phyloP scores from a whole-genome alignment of 768 basidiomycete species.

The Lentinula detonsa region DNA sequence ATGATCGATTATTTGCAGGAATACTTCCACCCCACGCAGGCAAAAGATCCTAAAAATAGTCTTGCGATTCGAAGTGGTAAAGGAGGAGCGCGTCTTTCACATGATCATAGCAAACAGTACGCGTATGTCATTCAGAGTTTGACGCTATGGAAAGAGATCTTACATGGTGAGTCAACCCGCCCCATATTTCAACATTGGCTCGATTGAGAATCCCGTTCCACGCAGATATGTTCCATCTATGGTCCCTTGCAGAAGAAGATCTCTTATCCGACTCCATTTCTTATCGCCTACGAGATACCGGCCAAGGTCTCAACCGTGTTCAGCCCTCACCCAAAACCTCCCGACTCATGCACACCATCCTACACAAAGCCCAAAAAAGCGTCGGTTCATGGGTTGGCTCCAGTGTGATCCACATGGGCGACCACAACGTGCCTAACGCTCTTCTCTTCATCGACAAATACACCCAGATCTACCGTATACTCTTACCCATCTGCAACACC shows the following conservation, averaged over 20 bases:
- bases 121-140: slow-evolving; percentile 83
- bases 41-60: slow-evolving; percentile 56
- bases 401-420: slow-evolving; percentile 86
- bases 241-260: slow-evolving; percentile 78
- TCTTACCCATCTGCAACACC: slow-evolving; percentile 81
- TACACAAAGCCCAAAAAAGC: slow-evolving; percentile 76
- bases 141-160: slow-evolving; percentile 81
- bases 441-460: slow-evolving; percentile 92
- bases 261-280: slow-evolving; percentile 67
- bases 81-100: slow-evolving; percentile 74
- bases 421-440: slow-evolving; percentile 80
- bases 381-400: slow-evolving; percentile 84
- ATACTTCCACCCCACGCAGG: slow-evolving; percentile 70
- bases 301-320: slow-evolving; percentile 87
- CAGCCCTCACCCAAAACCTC: slow-evolving; percentile 84
- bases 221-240: slow-evolving; percentile 83
- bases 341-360: slow-evolving; percentile 85
- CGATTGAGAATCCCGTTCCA: neutral
- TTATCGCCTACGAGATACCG: slow-evolving; percentile 83
- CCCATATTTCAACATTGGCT: neutral
- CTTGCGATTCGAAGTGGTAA: slow-evolving; percentile 79
- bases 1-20: slow-evolving; percentile 76
- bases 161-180: slow-evolving; percentile 52
- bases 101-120: slow-evolving; percentile 82
- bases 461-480: slow-evolving; percentile 86